Conservation (phyloP, 495 filamentous ascomycete species). For the Penicillium fimorum region DNA sequence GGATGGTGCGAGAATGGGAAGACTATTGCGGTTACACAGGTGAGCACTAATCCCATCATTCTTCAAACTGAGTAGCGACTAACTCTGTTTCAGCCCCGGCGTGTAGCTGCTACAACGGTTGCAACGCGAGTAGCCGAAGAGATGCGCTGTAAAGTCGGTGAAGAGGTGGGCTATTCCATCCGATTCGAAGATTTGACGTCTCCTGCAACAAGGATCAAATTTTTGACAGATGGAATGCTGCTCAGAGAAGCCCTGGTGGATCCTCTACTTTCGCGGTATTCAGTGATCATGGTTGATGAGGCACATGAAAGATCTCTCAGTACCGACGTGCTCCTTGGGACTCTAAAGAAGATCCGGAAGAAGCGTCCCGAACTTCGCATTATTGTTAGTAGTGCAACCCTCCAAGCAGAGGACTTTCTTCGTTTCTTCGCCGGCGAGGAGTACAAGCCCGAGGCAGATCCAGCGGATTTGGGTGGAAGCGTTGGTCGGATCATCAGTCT, state of each 20-base stretch:
- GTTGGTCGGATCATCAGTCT: conserved; percentile 79
- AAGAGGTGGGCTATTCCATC: conserved; percentile 96
- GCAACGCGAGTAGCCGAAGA: conserved; percentile 90
- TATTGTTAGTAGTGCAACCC: conserved; percentile 88
- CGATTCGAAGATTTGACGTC: conserved; percentile 97
- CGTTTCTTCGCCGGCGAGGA: conserved; percentile 69
- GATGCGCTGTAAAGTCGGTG: conserved; percentile 83
- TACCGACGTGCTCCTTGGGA: conserved; percentile 86
- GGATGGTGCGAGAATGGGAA: conserved; percentile 88
- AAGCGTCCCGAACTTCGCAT: conserved; percentile 81
- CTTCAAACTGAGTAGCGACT: conserved; percentile 4
- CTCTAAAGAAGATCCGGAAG: conserved; percentile 91
- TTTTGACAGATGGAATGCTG: conserved; percentile 91
- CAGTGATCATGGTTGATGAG: conserved; percentile 98
- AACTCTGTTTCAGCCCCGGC: conserved; percentile 63
- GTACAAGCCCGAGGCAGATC: conserved; percentile 33
- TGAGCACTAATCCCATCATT: conserved; percentile 38
- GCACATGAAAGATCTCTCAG: conserved; percentile 95
- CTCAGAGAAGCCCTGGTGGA: conserved; percentile 93
- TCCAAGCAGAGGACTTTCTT: conserved; percentile 88
- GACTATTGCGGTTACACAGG: conserved; percentile 86
- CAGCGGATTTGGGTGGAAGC: conserved; percentile 40
- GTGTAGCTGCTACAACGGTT: conserved; percentile 91
- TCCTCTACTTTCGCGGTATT: conserved; percentile 88
- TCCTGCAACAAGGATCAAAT: conserved; percentile 85